Percentiles rank a stretch among this genome's conserved stretches.
Evolutionary conservation across 1,284 basidiomycete genomes (phyloP).

Genomic region (Limonomyces culmigenus): DNA sequence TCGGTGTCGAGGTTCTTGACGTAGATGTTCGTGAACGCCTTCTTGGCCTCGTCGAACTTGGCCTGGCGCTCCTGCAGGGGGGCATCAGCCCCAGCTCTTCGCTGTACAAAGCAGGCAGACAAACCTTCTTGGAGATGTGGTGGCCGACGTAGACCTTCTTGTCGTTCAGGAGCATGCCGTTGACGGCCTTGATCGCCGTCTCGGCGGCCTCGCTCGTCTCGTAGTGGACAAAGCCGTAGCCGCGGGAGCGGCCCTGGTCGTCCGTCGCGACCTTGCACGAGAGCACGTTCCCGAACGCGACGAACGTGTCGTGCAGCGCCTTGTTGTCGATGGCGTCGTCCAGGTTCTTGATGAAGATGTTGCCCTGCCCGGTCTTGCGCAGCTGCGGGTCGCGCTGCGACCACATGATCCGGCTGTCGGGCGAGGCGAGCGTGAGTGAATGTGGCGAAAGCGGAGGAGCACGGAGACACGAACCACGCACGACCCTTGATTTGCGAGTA

Average conservation of each 20-base stretch:
- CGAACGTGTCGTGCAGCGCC: conserved; percentile 99
- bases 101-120: conserved; percentile 8
- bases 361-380: conserved; percentile 98
- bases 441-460: conserved; percentile 1
- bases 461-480: conserved; percentile 63
- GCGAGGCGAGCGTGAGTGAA: conserved; percentile 8
- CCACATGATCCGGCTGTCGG: conserved; percentile 97
- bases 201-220: conserved; percentile 96
- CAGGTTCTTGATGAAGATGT: conserved; percentile 99
- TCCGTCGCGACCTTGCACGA: conserved; percentile 99
- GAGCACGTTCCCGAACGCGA: conserved; percentile 95
- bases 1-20: conserved; percentile 92
- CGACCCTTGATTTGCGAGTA: conserved; percentile 98
- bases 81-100: not conserved
- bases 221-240: conserved; percentile 98
- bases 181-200: conserved; percentile 94
- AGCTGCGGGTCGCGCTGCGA: conserved; percentile 98
- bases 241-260: conserved; percentile 83
- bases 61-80: conserved; percentile 75
- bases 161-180: conserved; percentile 98
- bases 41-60: conserved; percentile 94
- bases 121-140: conserved; percentile 91
- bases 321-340: conserved; percentile 99
- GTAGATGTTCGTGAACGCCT: conserved; percentile 97
- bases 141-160: conserved; percentile 98